A percentile compares a stretch with the other conserved stretches of the same genome.
Evolutionary conservation across 805 yeast species (phyloP).

Genomic region (Suhomyces kilbournensis): DNA sequence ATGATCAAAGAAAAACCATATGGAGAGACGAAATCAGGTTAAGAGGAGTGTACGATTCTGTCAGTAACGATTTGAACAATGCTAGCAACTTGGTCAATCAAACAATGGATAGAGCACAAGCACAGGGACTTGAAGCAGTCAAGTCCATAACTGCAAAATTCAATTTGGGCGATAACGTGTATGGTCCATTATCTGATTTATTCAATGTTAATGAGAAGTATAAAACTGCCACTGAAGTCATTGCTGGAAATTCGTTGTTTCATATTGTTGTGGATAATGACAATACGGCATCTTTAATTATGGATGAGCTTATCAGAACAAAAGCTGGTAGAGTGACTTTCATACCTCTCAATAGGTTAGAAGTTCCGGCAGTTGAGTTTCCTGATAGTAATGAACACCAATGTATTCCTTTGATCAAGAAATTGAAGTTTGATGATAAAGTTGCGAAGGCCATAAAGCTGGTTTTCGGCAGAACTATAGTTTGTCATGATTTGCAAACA

Average conservation of each 20-base stretch:
- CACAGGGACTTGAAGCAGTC: slow-evolving; percentile 68
- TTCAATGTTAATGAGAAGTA: slow-evolving; percentile 79
- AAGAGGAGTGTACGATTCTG: slow-evolving; percentile 53
- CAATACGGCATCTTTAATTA: slow-evolving; percentile 71
- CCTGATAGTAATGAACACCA: slow-evolving; percentile 58
- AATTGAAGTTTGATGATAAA: slow-evolving; percentile 56
- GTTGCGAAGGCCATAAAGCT: slow-evolving; percentile 70
- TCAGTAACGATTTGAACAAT: slow-evolving; percentile 50
- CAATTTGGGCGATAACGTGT: slow-evolving; percentile 58
- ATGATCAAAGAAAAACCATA: slow-evolving; percentile 64
- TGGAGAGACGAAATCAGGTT: slow-evolving; percentile 79
- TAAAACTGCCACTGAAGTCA: slow-evolving; percentile 80
- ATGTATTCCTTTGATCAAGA: slow-evolving; percentile 74
- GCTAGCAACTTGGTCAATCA: slow-evolving; percentile 63
- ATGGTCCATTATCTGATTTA: slow-evolving; percentile 84
- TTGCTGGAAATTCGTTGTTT: slow-evolving; percentile 83
- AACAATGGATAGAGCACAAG: slow-evolving; percentile 71
- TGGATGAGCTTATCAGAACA: slow-evolving; percentile 69
- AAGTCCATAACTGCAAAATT: slow-evolving; percentile 58
- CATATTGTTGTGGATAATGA: slow-evolving; percentile 89
- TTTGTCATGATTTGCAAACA: slow-evolving; percentile 63
- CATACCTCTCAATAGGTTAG: slow-evolving; percentile 78
- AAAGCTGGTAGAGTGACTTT: slow-evolving; percentile 86
- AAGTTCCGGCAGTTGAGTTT: slow-evolving; percentile 39
- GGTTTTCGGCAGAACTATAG: slow-evolving; percentile 78